Evolutionary conservation across 495 filamentous ascomycete genomes (phyloP), one percentile per base, ranked within the genome.

Genomic region (Aspergillus sclerotioniger): DNA sequence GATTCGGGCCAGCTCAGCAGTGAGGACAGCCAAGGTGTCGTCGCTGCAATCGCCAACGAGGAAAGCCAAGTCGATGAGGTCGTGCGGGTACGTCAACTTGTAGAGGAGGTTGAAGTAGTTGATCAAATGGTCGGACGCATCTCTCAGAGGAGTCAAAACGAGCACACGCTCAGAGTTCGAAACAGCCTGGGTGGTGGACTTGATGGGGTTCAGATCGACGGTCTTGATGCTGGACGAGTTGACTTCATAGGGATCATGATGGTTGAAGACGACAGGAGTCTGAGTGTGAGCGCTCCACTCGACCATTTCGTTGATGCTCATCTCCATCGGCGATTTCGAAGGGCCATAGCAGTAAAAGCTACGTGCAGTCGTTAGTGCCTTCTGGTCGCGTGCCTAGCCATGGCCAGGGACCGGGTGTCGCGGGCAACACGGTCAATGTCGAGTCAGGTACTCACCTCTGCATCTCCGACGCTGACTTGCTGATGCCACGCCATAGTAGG

Each of bases 281-380:
- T 91, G 85, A 51, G 91, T 76, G 69, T 96, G 92, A 54, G 85
- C 83, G 60, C 89, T 87, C 94, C 94, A 98, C 57, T 87, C 83
- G 47, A 84, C 84, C 73, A 95, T 88, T 67, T 98, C 94, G 65
- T 96, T 96, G 21, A 87, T 75, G 32, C 86, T 83, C 90, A 98
- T 96, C 41, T 92, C 85, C 87, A 95, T 95, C 48, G 94, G 94
- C 12, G 94, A 80, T 77, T 92, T 96, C 10, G 88, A 82, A 8
- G 94, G 92, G 12, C 94, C 94, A 80, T 89, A 98, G 79, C 94
- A 98, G 76, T 96, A 96, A 72, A 96, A 98, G 73, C 95, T 97
- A 70, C 46, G 56, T 31, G 47, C 47, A 32, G 28, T n/a, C 25
- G 25, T 50, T 16, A 32, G 47, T 31, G 47, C 31, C 25, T 31